Base-by-base conservation (phyloP, 2,329 filamentous ascomycete genomes). In the Fusarium fujikuroi region DNA sequence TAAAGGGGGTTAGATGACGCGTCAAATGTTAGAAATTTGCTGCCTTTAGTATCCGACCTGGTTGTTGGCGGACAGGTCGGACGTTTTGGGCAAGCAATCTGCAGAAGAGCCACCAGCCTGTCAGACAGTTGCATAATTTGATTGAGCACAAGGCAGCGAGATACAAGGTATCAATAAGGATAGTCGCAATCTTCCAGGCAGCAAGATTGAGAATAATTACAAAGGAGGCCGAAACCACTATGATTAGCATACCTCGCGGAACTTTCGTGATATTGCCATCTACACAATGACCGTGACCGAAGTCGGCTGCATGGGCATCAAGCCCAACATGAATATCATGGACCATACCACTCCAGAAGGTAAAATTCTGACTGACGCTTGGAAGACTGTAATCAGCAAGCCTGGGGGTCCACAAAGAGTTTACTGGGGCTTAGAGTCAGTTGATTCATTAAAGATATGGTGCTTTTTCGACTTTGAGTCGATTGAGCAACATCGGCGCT, bases 391-490 rank as follows among this genome's bases (percentile, higher is more conserved):
- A 23, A 18, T n/a, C 3, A 49, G 9, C 2, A 64, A 63, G 16
- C 58, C 68, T 9, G 69, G 63, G 0, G 67, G 69, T 0, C 69
- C 69, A 4, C 56, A 43, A 4, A 7, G 59, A 14, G 59, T 71
- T 9, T 72, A 58, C 30, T 72, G 59, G 59, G 69, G 67, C 2
- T 39, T 68, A 9, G 69, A 72, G 4, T 36, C 28, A 3, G n/a
- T 30, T 1, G 30, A 71, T 2, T 11, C 59, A 2, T 68, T 37
- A 0, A 71, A 46, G 11, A 1, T 72, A 9, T 72, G 69, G 69
- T 40, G 37, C 14, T 71, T 72, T 30, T 72, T 72, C 18, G 69
- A 72, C 32, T 72, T 61, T 36, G 63, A 54, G 11, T 68, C 69
- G 1, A 21, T 71, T 3, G 58, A 68, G 8, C 69, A 72, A 21